Evolutionary conservation across 306 rosid genomes (phyloP).

Genomic region (Malus sieversii): DNA sequence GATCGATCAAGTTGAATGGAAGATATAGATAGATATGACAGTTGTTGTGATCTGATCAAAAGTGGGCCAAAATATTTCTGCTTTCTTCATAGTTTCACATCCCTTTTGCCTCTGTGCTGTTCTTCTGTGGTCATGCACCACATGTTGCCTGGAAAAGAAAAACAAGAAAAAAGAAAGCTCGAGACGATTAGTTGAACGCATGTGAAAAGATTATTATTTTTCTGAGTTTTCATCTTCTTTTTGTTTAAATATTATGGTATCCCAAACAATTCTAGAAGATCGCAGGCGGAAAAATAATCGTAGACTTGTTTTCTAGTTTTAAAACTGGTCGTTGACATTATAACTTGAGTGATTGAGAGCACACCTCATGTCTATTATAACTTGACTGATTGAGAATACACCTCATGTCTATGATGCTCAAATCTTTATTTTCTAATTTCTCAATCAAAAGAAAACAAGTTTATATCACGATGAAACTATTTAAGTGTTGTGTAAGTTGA

Average conservation of each 20-base stretch:
- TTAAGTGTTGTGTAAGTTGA: too few species aligned
- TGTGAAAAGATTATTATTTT: neutral
- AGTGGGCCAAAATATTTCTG: too few species aligned
- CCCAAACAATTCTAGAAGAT: neutral
- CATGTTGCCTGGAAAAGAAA: conserved; percentile 2
- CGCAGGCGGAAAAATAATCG: neutral
- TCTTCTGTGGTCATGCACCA: neutral
- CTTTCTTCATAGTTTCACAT: neutral
- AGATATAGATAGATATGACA: too few species aligned
- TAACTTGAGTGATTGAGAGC: too few species aligned
- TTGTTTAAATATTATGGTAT: neutral
- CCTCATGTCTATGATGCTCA: too few species aligned
- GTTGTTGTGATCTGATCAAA: too few species aligned
- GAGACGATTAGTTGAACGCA: conserved; percentile 3
- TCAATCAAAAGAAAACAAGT: too few species aligned
- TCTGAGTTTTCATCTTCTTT: neutral
- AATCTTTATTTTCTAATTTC: too few species aligned
- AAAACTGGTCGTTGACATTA: neutral
- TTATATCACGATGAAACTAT: too few species aligned
- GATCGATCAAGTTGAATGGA: too few species aligned
- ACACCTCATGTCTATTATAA: too few species aligned
- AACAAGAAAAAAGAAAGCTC: neutral
- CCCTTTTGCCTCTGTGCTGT: neutral
- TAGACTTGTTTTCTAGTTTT: neutral
- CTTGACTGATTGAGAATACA: too few species aligned